These are phyloP conservation scores for Triangularia setosa DNA, from an alignment of 2,329 filamentous ascomycete species.

Conservation along the genomic window DNA sequence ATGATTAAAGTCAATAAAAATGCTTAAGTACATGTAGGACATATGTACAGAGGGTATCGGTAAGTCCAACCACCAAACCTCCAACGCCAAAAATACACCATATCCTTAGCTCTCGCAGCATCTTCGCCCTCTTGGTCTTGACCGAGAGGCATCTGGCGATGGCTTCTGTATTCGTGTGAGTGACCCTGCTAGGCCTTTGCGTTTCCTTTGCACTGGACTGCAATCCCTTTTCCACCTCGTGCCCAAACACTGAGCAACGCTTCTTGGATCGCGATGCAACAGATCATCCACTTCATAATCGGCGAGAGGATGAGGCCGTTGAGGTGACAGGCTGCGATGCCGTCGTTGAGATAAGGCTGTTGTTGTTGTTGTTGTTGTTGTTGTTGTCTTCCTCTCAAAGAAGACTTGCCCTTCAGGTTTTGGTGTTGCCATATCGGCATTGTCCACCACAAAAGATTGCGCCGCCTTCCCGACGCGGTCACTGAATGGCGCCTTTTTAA, in stretches of 20 bases:
- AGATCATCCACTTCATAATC: constrained; percentile 22
- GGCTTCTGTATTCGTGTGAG: constrained; percentile 48
- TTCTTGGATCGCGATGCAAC: constrained; percentile 34
- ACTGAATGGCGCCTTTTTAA: background rate
- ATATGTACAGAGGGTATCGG: constrained; percentile 26
- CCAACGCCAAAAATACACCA: constrained; percentile 25
- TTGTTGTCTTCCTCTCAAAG: constrained; percentile 26
- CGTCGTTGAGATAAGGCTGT: constrained; percentile 29
- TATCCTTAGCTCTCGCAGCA: constrained; percentile 35
- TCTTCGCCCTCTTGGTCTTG: constrained; percentile 40
- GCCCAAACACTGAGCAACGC: constrained; percentile 7
- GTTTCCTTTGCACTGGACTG: constrained; percentile 33
- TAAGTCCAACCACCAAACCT: constrained; percentile 22
- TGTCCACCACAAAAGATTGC: constrained; percentile 10
- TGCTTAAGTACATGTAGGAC: constrained; percentile 22
- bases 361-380: constrained; percentile 20
- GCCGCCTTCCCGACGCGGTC: constrained; percentile 1
- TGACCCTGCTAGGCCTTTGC: constrained; percentile 45
- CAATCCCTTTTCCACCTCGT: constrained; percentile 31
- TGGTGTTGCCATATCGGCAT: constrained; percentile 25
- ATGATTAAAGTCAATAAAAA: constrained; percentile 19
- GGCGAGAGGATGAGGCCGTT: constrained; percentile 30
- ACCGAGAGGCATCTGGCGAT: constrained; percentile 38
- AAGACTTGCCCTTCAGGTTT: constrained; percentile 26
- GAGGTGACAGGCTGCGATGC: constrained; percentile 30